Evolutionary conservation across 2,329 filamentous ascomycete species (phyloP).

Genomic region (Pyricularia sp.): DNA sequence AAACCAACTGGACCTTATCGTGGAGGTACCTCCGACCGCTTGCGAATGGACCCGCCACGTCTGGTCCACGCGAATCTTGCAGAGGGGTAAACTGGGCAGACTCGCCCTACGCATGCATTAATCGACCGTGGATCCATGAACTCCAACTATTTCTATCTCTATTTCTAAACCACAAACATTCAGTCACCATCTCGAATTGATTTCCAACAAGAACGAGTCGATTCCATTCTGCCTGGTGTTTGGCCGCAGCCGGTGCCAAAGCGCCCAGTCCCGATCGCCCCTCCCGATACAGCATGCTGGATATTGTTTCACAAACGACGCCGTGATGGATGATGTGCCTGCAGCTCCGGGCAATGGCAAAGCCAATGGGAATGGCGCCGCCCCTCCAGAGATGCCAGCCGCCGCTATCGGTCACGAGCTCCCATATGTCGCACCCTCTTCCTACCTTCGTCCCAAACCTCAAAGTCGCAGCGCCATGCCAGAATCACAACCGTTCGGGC

Average conservation of each 20-base stretch:
- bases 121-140: neutral
- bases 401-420: slow-evolving; percentile 35
- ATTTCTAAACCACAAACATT: neutral
- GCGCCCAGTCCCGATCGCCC: neutral
- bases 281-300: slow-evolving; percentile 6
- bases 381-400: slow-evolving; percentile 10
- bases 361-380: slow-evolving; percentile 13
- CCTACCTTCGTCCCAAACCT: slow-evolving; percentile 39
- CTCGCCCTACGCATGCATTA: neutral
- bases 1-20: neutral
- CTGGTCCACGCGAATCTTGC: neutral
- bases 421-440: slow-evolving; percentile 51
- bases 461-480: slow-evolving; percentile 27
- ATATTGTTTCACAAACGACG: slow-evolving; percentile 3
- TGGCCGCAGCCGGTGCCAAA: neutral
- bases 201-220: neutral
- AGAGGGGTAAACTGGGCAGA: neutral
- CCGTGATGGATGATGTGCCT: slow-evolving; percentile 13
- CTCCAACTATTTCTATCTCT: neutral
- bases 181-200: neutral
- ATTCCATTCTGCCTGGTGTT: neutral
- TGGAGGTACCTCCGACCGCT: neutral
- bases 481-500: slow-evolving; percentile 38
- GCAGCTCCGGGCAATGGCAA: slow-evolving; percentile 9
- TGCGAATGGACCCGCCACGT: neutral